Percentiles rank a stretch among this genome's conserved stretches.
These are phyloP conservation scores for Sordariomycetes sp. DNA, from an alignment of 2,329 filamentous ascomycete species.

Conservation along the genomic window DNA sequence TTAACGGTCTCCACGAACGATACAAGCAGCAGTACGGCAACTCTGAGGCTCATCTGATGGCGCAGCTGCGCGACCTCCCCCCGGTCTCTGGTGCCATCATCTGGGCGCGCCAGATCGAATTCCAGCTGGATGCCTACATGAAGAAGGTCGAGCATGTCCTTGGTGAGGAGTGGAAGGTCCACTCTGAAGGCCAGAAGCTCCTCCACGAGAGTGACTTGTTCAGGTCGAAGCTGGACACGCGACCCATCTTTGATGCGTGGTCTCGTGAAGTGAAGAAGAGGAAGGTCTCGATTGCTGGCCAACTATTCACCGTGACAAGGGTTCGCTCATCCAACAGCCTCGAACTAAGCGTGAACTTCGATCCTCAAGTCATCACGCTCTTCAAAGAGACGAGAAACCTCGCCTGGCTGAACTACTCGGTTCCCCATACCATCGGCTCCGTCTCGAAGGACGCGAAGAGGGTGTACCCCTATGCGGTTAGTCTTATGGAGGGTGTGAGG, in stretches of 20 bases:
- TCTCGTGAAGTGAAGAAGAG: conserved; percentile 78
- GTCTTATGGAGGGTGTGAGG: conserved; percentile 96
- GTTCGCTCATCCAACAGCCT: conserved; percentile 81
- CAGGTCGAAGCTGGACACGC: conserved; percentile 89
- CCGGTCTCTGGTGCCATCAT: conserved; percentile 96
- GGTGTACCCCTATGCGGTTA: conserved; percentile 96
- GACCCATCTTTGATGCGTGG: conserved; percentile 93
- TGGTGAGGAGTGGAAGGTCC: conserved; percentile 86
- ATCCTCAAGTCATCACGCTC: conserved; percentile 89
- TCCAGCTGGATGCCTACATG: conserved; percentile 94
- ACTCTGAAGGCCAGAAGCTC: conserved; percentile 89
- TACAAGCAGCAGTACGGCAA: conserved; percentile 99
- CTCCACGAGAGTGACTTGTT: conserved; percentile 88
- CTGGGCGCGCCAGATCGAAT: conserved; percentile 94
- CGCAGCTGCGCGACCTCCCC: conserved; percentile 87
- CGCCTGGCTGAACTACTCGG: conserved; percentile 86
- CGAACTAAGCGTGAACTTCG: conserved; percentile 90
- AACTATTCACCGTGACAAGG: conserved; percentile 80
- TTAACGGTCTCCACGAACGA: conserved; percentile 82
- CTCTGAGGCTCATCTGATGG: conserved; percentile 96
- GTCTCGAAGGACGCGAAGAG: conserved; percentile 98
- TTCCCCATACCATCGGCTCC: conserved; percentile 89
- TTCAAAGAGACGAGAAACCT: conserved; percentile 98
- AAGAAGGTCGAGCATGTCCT: conserved; percentile 98
- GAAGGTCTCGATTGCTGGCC: conserved; percentile 83